These are phyloP conservation scores for Potentilla sterilis DNA, from an alignment of 306 rosid genomes.

Conservation along the genomic window DNA sequence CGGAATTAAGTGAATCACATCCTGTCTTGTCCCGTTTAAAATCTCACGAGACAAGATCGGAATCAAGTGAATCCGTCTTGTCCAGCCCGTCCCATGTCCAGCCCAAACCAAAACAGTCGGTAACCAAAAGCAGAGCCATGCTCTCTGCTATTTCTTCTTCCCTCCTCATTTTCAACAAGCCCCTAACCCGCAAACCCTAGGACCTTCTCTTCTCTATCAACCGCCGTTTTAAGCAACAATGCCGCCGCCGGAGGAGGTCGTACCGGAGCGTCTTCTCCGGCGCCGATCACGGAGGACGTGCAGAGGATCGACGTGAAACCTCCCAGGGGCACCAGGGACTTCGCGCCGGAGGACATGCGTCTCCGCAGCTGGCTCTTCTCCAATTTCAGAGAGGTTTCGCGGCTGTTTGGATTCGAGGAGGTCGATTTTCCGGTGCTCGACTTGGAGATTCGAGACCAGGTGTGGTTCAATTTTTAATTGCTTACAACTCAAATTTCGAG, in stretches of 20 bases:
- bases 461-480: too few species aligned
- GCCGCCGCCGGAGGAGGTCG: constrained; percentile 22
- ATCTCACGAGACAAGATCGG: too few species aligned
- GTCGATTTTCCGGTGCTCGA: not conserved
- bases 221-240: constrained; percentile 33
- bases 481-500: too few species aligned
- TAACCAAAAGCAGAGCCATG: not conserved
- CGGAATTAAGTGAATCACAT: too few species aligned
- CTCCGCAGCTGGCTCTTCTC: constrained; percentile 81
- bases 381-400: constrained; percentile 81
- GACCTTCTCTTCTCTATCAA: constrained; percentile 38
- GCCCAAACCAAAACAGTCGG: too few species aligned
- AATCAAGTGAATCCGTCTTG: too few species aligned
- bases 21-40: too few species aligned
- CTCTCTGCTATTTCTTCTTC: constrained; percentile 33
- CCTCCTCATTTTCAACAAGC: not conserved
- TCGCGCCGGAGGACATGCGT: too few species aligned
- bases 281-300: constrained; percentile 44
- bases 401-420: constrained; percentile 76
- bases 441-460: not conserved
- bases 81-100: too few species aligned
- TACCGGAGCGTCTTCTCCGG: constrained; percentile 57
- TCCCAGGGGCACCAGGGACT: constrained; percentile 89
- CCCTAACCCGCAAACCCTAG: constrained; percentile 23
- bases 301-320: constrained; percentile 78